Conservation (phyloP, 2,329 filamentous ascomycete genomes). For the Sphaceloma murrayae region DNA sequence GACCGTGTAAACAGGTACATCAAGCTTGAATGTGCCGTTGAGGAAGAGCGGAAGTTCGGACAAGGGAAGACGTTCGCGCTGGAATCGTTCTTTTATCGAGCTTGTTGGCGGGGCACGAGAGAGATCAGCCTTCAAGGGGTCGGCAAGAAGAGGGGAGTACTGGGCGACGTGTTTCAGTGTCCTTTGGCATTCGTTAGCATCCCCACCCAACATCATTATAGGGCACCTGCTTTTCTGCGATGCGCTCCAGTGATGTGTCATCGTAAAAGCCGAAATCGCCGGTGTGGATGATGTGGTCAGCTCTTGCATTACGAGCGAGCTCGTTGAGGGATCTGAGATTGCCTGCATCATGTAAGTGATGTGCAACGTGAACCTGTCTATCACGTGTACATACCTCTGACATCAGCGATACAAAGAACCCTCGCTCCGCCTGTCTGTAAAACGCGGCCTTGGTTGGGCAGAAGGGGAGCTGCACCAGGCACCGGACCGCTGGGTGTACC, state of each 20-base stretch:
- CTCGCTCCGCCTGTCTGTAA: constrained; percentile 40
- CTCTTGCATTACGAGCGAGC: constrained; percentile 84
- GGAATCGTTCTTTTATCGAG: constrained; percentile 73
- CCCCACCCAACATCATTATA: neutral
- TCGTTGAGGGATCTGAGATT: constrained; percentile 94
- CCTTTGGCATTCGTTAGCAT: constrained; percentile 39
- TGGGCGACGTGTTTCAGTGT: constrained; percentile 97
- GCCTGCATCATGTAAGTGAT: constrained; percentile 45
- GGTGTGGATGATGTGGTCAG: constrained; percentile 96
- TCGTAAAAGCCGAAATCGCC: constrained; percentile 99
- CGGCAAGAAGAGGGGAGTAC: constrained; percentile 88
- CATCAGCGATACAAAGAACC: constrained; percentile 44
- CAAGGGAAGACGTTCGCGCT: constrained; percentile 71
- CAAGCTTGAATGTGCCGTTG: constrained; percentile 77
- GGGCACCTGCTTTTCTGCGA: constrained; percentile 81
- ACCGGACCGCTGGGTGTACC: constrained; percentile 34
- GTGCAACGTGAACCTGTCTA: no score
- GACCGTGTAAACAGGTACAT: constrained; percentile 95
- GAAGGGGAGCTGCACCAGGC: constrained; percentile 38
- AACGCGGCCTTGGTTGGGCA: constrained; percentile 45
- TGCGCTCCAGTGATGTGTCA: constrained; percentile 86
- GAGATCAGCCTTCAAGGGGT: constrained; percentile 58
- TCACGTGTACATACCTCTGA: constrained; percentile 35
- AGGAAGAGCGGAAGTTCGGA: constrained; percentile 88
- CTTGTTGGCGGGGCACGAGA: constrained; percentile 58